Conservation (phyloP, 177 flowering plant genomes). For the Tripterygium wilfordii region DNA sequence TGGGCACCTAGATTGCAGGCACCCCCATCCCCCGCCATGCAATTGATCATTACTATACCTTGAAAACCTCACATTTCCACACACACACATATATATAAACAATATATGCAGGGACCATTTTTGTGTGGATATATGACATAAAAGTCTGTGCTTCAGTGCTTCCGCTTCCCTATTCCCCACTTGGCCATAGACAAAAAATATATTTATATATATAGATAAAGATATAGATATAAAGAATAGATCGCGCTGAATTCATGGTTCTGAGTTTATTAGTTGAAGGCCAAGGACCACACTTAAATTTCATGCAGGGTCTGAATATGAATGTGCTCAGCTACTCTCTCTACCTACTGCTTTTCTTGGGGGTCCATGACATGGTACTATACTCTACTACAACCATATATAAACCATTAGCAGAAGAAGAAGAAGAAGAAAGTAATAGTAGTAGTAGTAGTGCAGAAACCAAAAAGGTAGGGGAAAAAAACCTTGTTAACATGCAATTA, state of each 20-base stretch:
- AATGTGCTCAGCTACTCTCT: conserved; percentile 2
- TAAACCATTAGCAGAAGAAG: not conserved
- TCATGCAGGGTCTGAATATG: conserved; percentile 1
- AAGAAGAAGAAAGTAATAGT: no score
- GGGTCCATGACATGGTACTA: conserved; percentile 8
- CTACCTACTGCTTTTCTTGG: conserved; percentile 3
- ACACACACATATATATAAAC: conserved; percentile 57
- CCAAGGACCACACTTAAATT: not conserved
- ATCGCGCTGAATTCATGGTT: conserved; percentile 20
- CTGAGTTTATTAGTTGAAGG: not conserved
- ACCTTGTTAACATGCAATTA: no score
- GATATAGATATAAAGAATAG: not conserved
- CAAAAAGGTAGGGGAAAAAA: no score
- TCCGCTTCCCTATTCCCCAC: no score
- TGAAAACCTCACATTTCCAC: not conserved
- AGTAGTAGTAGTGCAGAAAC: not conserved
- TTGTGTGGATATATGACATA: not conserved
- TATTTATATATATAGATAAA: no score
- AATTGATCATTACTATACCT: conserved; percentile 10
- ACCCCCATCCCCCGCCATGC: conserved; percentile 25
- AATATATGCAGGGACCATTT: no score
- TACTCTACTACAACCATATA: no score
- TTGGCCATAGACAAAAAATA: no score
- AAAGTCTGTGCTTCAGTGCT: no score
- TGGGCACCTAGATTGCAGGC: conserved; percentile 2